phyloP scores from a whole-genome alignment of 2,329 filamentous ascomycete species.

The Alternaria sp. region DNA sequence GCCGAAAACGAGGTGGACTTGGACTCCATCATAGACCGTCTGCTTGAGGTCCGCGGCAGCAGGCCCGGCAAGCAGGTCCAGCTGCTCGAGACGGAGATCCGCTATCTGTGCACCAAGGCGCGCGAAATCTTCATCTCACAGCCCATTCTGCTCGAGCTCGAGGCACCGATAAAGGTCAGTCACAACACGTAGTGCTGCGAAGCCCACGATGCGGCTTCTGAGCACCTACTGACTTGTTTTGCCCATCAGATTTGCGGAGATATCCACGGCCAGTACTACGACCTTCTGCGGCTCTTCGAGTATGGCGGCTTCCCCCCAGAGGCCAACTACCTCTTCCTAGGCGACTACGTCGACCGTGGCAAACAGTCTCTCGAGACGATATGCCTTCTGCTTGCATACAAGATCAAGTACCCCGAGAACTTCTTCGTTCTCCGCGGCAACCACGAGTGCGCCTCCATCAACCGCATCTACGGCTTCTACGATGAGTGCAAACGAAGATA shows the following conservation, averaged over 20 bases:
- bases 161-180: slow-evolving; percentile 97
- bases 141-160: slow-evolving; percentile 95
- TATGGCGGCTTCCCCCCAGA: slow-evolving; percentile 98
- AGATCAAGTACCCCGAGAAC: slow-evolving; percentile 99
- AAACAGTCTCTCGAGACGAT: slow-evolving; percentile 99
- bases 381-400: slow-evolving; percentile 94
- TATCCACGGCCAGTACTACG: slow-evolving; percentile 99
- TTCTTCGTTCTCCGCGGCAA: slow-evolving; percentile 99
- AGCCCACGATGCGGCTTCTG: slow-evolving; percentile 6
- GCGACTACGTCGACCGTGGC: slow-evolving; percentile 98
- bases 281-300: slow-evolving; percentile 95
- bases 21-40: slow-evolving; percentile 98
- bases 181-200: slow-evolving; percentile 4
- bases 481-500: slow-evolving; percentile 99
- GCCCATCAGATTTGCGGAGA: slow-evolving; percentile 88
- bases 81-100: slow-evolving; percentile 93
- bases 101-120: slow-evolving; percentile 96
- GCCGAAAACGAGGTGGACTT: slow-evolving; percentile 93
- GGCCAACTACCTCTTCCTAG: slow-evolving; percentile 99
- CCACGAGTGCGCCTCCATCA: slow-evolving; percentile 98
- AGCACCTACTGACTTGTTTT: slow-evolving; percentile 22
- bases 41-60: slow-evolving; percentile 97
- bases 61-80: slow-evolving; percentile 98
- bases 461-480: slow-evolving; percentile 99
- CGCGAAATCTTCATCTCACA: slow-evolving; percentile 99